phyloP scores from a whole-genome alignment of 805 yeast species.

The Blastobotrys peoriensis region DNA sequence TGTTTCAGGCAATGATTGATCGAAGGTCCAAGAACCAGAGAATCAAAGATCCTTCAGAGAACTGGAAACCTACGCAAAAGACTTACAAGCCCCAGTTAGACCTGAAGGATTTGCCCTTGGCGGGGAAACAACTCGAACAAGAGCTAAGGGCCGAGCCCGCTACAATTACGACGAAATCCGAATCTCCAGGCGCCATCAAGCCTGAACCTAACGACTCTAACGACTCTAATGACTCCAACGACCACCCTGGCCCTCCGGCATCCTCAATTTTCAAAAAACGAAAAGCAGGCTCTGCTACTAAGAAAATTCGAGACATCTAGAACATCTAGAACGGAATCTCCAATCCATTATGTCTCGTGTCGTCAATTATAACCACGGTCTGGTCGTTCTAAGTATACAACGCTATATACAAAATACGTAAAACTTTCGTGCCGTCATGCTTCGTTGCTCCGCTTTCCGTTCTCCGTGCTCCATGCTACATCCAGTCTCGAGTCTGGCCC shows the following conservation, averaged over 20 bases:
- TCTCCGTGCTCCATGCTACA: constrained; percentile 35
- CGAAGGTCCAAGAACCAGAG: not conserved
- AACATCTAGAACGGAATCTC: not conserved
- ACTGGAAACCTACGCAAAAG: not conserved
- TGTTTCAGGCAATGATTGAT: not conserved
- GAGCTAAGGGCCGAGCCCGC: not conserved
- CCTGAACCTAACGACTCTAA: not conserved
- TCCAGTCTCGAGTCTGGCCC: constrained; percentile 84
- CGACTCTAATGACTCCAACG: not conserved
- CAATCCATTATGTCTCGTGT: not conserved
- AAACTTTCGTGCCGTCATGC: not conserved
- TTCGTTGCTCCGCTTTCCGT: not conserved
- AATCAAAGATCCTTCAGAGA: not conserved
- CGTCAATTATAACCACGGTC: too few relatives aligned
- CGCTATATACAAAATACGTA: constrained; percentile 2
- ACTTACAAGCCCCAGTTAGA: not conserved
- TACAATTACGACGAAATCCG: not conserved
- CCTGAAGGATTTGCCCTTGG: not conserved
- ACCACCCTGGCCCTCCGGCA: not conserved
- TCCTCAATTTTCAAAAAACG: constrained; percentile 3
- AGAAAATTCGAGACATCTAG: constrained; percentile 2
- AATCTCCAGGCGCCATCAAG: not conserved
- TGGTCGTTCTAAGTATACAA: too few relatives aligned
- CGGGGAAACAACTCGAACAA: too few relatives aligned
- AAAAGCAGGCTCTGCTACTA: not conserved